A percentile compares a stretch with the other conserved stretches of the same genome.
Evolutionary conservation across 2,329 filamentous ascomycete species (phyloP).

Genomic region (Fusarium sp.): DNA sequence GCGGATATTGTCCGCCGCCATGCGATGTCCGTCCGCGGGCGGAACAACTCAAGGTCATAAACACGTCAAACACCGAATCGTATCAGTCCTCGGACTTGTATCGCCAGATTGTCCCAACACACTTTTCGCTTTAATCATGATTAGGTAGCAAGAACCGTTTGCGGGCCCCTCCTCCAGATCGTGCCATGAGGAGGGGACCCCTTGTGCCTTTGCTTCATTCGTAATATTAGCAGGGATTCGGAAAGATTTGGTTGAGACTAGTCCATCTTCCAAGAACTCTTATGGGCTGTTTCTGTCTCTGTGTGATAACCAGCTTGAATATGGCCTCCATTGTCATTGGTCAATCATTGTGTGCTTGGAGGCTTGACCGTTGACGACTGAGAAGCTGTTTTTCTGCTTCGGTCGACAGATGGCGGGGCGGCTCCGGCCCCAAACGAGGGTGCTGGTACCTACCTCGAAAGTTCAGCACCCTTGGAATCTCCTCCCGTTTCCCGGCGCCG

Average conservation of each 20-base stretch:
- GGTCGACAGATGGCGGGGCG: slow-evolving; percentile 35
- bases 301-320: slow-evolving; percentile 1
- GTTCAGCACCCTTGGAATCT: not conserved
- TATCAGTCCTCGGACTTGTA: slow-evolving; percentile 17
- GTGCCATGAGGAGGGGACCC: slow-evolving; percentile 23
- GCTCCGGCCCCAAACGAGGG: slow-evolving; percentile 17
- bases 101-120: slow-evolving; percentile 2
- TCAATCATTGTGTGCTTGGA: slow-evolving; percentile 9
- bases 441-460: slow-evolving; percentile 4
- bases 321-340: slow-evolving; percentile 12
- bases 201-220: slow-evolving; percentile 6
- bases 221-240: slow-evolving; percentile 9
- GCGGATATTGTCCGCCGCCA: slow-evolving; percentile 26
- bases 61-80: slow-evolving; percentile 6
- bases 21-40: not conserved
- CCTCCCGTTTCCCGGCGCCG: not conserved
- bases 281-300: slow-evolving; percentile 24
- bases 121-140: slow-evolving; percentile 1
- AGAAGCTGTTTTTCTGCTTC: slow-evolving; percentile 18
- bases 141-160: slow-evolving; percentile 16
- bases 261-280: slow-evolving; percentile 4
- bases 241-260: slow-evolving; percentile 20
- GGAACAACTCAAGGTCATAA: not conserved
- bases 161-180: slow-evolving; percentile 20
- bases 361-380: slow-evolving; percentile 17